Evolutionary conservation across 768 basidiomycete genomes (phyloP).

Genomic region (Pisolithus tinctorius): DNA sequence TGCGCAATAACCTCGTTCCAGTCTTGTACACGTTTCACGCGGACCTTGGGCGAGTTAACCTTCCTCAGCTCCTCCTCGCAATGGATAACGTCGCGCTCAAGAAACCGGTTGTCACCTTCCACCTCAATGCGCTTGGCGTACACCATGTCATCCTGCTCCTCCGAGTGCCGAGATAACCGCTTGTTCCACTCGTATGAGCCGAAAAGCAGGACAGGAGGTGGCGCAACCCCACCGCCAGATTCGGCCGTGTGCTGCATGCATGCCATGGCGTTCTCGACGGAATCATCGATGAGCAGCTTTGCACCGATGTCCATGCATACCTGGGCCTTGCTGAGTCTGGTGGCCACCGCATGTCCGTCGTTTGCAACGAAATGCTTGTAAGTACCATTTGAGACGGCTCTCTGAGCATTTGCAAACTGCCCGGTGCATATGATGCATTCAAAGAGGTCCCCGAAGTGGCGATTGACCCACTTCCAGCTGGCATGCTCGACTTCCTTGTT

Average conservation of each 20-base stretch:
- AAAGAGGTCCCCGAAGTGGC: slow-evolving; percentile 59
- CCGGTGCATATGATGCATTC: slow-evolving; percentile 66
- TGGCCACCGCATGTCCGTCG: slow-evolving; percentile 36
- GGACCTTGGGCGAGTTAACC: slow-evolving; percentile 37
- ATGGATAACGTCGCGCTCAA: slow-evolving; percentile 39
- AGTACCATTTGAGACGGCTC: slow-evolving; percentile 16
- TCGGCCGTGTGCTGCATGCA: slow-evolving; percentile 33
- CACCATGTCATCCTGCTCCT: slow-evolving; percentile 45
- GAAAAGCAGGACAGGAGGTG: slow-evolving; percentile 63
- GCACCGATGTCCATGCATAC: slow-evolving; percentile 61
- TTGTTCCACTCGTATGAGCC: slow-evolving; percentile 75
- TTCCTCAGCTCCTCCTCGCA: slow-evolving; percentile 34
- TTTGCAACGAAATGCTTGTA: background rate
- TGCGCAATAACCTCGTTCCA: slow-evolving; percentile 56
- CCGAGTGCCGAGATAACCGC: slow-evolving; percentile 40
- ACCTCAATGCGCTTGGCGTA: slow-evolving; percentile 44
- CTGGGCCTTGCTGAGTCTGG: slow-evolving; percentile 65
- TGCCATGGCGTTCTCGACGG: slow-evolving; percentile 66
- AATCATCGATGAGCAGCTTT: slow-evolving; percentile 71
- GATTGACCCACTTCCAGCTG: slow-evolving; percentile 62
- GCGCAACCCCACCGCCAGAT: slow-evolving; percentile 9
- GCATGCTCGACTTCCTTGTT: slow-evolving; percentile 44
- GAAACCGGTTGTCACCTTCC: slow-evolving; percentile 46
- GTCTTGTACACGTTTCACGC: slow-evolving; percentile 47
- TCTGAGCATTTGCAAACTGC: slow-evolving; percentile 54